Evolutionary conservation across 306 rosid genomes (phyloP), one percentile per base, ranked within the genome.

Genomic region (Gleditsia sinensis): DNA sequence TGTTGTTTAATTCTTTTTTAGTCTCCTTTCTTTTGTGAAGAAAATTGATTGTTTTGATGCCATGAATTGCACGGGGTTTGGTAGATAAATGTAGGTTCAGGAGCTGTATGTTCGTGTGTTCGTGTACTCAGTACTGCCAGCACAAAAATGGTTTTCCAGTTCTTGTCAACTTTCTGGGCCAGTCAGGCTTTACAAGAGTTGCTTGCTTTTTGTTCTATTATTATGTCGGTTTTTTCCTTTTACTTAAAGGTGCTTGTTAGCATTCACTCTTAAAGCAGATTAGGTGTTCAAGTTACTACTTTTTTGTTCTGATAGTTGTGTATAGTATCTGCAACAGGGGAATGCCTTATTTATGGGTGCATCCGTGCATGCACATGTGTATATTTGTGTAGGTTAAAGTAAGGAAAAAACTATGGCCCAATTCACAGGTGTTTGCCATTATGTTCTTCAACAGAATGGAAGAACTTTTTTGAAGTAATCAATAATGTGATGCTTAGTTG

Each of bases 191-290:
- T 21, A 12, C 39, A 56, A 59, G 62, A 75, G 83, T 75, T 60
- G 63, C 54, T 68, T 71, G 72, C 56, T 69, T 69, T 61, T 46
- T 43, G 64, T 67, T 64, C 25, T 71, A 6, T 73, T 42, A n/a
- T 59, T 16, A 59, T 7, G 43, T 25, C 60, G 34, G 64, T 3
- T 34, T 14, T n/a, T 40, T 25, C 49, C 17, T 21, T 6, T 9
- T 33, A 45, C 45, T 4, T 71, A 50, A 23, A 16, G 54, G 34
- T n/a, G 56, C 55, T 74, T 66, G 19, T 28, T 48, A 60, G 21
- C 32, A 40, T 66, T 2, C 54, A 59, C 46, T 81, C 32, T 42
- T 55, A 36, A 39, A 62, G 45, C n/a, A 14, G 53, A 36, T 19
- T 68, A 2, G 59, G 63, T 54, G 25, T 19, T 32, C 27, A 51